Conservation (phyloP, 148 eudicot species). For the Dysphania ambrosioides region DNA sequence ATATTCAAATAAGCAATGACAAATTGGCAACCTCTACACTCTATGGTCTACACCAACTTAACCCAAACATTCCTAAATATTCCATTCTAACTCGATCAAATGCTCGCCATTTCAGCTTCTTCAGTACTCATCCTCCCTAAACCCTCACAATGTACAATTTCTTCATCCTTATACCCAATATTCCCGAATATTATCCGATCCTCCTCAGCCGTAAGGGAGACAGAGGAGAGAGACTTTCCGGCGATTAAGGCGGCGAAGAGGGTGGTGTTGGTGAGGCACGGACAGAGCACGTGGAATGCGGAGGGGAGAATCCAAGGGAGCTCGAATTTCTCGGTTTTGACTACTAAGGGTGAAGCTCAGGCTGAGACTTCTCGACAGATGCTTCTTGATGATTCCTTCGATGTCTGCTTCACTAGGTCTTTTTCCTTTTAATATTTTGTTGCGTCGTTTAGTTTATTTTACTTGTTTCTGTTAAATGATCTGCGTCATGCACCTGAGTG, state of each 20-base stretch:
- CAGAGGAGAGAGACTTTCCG: constrained; percentile 39
- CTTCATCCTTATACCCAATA: constrained; percentile 23
- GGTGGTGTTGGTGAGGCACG: constrained; percentile 89
- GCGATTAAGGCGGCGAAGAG: constrained; percentile 65
- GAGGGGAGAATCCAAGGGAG: constrained; percentile 96
- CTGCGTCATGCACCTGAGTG: neutral
- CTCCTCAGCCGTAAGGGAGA: constrained; percentile 22
- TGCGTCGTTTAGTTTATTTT: too few relatives aligned
- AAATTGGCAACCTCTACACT: neutral
- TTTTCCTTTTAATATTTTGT: neutral
- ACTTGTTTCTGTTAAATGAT: neutral
- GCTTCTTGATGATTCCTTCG: constrained; percentile 78
- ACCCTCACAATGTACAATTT: neutral
- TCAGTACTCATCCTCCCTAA: constrained; percentile 15
- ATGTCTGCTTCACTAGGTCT: constrained; percentile 83
- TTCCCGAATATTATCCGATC: constrained; percentile 31
- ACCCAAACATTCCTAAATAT: constrained; percentile 19
- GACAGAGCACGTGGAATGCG: constrained; percentile 98
- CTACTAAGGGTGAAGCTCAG: constrained; percentile 78
- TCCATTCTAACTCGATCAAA: constrained; percentile 8
- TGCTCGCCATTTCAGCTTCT: constrained; percentile 30
- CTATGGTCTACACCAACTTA: too few relatives aligned
- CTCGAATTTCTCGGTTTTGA: constrained; percentile 78
- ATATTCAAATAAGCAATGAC: neutral
- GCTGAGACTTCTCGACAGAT: constrained; percentile 82